These are phyloP conservation scores for Eremothecium cymbalariae DNA, from an alignment of 1,139 yeast genomes.

Conservation along the genomic window DNA sequence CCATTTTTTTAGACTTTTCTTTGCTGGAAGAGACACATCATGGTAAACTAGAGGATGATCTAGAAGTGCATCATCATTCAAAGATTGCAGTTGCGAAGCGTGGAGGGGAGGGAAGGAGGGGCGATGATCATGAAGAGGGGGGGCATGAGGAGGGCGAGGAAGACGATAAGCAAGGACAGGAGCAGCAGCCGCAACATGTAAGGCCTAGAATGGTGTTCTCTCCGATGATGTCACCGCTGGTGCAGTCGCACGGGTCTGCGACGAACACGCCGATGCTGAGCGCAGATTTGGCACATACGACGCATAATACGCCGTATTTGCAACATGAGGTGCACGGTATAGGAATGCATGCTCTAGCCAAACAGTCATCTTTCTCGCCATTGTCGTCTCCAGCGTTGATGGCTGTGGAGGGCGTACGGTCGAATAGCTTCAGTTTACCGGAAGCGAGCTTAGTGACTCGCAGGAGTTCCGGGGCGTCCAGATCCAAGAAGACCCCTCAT, in stretches of 20 bases:
- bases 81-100: not conserved
- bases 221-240: constrained; percentile 25
- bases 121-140: not conserved
- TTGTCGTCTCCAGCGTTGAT: constrained; percentile 26
- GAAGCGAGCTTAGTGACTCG: constrained; percentile 16
- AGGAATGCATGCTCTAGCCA: not conserved
- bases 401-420: constrained; percentile 16
- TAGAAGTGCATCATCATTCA: constrained; percentile 1
- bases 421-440: constrained; percentile 17
- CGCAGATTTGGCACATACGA: constrained; percentile 7
- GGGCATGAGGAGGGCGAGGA: not conserved
- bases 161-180: not conserved
- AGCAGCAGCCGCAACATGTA: constrained; percentile 5
- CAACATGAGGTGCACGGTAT: constrained; percentile 7
- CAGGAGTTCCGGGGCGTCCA: constrained; percentile 9
- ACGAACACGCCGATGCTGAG: constrained; percentile 17
- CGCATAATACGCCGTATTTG: constrained; percentile 14
- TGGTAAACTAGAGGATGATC: constrained; percentile 1
- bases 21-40: constrained; percentile 5
- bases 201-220: constrained; percentile 21
- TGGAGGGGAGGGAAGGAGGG: not conserved
- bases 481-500: constrained; percentile 10
- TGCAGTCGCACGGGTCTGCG: constrained; percentile 15
- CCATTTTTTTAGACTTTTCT: constrained; percentile 8
- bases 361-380: constrained; percentile 20